A percentile compares a stretch with the other conserved stretches of the same genome.
Evolutionary conservation across 176 grass and related monocot genomes (phyloP).

Genomic region (Pharus latifolius): DNA sequence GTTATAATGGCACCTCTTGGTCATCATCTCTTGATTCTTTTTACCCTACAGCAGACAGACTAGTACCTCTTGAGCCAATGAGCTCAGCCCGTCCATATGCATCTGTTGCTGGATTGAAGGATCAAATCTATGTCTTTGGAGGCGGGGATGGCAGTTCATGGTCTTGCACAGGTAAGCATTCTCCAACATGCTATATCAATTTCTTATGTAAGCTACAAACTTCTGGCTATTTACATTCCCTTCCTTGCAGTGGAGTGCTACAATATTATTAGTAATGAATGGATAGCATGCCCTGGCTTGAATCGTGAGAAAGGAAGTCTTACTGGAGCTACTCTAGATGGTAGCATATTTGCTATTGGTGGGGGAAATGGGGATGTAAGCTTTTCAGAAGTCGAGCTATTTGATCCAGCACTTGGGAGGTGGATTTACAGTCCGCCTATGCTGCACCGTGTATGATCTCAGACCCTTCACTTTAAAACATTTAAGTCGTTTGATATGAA

Average conservation of each 20-base stretch:
- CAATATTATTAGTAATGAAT: conserved; percentile 32
- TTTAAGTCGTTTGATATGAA: background rate
- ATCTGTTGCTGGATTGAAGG: conserved; percentile 42
- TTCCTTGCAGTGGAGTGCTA: conserved; percentile 63
- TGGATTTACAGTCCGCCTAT: conserved; percentile 53
- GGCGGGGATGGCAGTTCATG: conserved; percentile 54
- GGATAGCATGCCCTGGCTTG: conserved; percentile 51
- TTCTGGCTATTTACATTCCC: background rate
- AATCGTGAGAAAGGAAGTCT: conserved; percentile 61
- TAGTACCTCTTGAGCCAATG: conserved; percentile 57
- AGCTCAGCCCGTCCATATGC: conserved; percentile 48
- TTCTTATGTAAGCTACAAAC: conserved; percentile 3
- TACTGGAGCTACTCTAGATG: conserved; percentile 51
- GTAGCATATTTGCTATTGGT: conserved; percentile 83
- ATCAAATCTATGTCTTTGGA: conserved; percentile 53
- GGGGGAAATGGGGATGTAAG: conserved; percentile 50
- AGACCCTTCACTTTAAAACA: background rate
- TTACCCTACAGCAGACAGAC: conserved; percentile 41
- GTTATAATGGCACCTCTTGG: conserved; percentile 49
- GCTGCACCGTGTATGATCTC: conserved; percentile 38
- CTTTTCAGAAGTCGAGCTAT: conserved; percentile 82
- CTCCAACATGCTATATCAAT: background rate
- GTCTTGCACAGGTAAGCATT: conserved; percentile 30
- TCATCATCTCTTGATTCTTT: conserved; percentile 56
- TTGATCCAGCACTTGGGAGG: conserved; percentile 64